A percentile compares a stretch with the other conserved stretches of the same genome.
phyloP scores from a whole-genome alignment of 805 yeast species.

The Kodamaea jinghongensis region DNA sequence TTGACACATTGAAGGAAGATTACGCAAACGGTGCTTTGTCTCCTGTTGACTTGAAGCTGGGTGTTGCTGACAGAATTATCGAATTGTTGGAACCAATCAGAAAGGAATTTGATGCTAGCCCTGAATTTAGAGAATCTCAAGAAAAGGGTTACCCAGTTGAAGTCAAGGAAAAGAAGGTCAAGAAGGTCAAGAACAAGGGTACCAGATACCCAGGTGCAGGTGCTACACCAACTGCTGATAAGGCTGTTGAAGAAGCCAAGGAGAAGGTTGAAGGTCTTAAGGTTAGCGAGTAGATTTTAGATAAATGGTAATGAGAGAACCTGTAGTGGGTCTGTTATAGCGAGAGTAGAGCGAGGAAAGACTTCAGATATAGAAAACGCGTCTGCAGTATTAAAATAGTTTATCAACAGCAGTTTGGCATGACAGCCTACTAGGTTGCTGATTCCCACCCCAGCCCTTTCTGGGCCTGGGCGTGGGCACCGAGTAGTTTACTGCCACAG shows the following conservation, averaged over 20 bases:
- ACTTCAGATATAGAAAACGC: too few species aligned
- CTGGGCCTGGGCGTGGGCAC: too few species aligned
- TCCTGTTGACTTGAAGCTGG: slow-evolving; percentile 92
- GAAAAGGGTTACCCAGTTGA: slow-evolving; percentile 80
- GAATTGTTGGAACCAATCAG: slow-evolving; percentile 80
- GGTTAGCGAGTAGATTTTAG: too few species aligned
- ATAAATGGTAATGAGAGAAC: background rate
- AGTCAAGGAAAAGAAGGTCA: slow-evolving; percentile 62
- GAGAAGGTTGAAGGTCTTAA: background rate
- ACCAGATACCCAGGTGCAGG: slow-evolving; percentile 92
- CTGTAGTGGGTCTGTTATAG: too few species aligned
- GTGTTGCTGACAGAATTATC: slow-evolving; percentile 85
- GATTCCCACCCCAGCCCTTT: too few species aligned
- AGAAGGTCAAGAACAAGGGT: slow-evolving; percentile 84
- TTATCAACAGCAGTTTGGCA: too few species aligned
- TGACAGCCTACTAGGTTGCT: too few species aligned
- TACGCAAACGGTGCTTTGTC: slow-evolving; percentile 72
- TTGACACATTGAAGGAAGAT: slow-evolving; percentile 69
- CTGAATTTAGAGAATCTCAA: slow-evolving; percentile 74
- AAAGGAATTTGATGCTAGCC: slow-evolving; percentile 55
- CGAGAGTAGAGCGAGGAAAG: too few species aligned
- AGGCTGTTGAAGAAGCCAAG: slow-evolving; percentile 8
- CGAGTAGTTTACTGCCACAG: too few species aligned
- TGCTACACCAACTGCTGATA: slow-evolving; percentile 25
- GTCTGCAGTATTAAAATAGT: too few species aligned